Percentiles rank a stretch among this genome's conserved stretches.
phyloP scores from a whole-genome alignment of 495 filamentous ascomycete species.

The Pseudevernia furfuracea region DNA sequence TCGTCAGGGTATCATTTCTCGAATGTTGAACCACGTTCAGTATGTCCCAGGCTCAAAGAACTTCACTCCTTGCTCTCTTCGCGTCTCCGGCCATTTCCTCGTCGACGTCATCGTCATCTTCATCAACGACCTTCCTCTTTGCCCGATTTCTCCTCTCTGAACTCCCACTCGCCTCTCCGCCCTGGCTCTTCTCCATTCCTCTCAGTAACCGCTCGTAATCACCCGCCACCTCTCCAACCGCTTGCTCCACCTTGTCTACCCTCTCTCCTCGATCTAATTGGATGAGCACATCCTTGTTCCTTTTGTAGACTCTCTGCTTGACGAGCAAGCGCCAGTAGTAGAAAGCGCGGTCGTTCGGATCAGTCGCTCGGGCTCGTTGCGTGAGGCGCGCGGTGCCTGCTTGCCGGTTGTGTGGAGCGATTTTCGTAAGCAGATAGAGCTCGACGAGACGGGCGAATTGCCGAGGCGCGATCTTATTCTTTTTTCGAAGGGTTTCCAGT shows the following conservation, averaged over 20 bases:
- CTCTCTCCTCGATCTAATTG: conserved; percentile 72
- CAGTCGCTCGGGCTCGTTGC: conserved; percentile 44
- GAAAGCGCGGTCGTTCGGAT: conserved; percentile 56
- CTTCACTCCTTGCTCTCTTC: conserved; percentile 13
- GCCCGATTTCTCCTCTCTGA: conserved; percentile 24
- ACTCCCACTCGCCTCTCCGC: conserved; percentile 20
- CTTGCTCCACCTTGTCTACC: conserved; percentile 73
- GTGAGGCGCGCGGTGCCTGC: conserved; percentile 48
- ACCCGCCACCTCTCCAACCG: conserved; percentile 65
- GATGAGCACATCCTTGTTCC: conserved; percentile 65
- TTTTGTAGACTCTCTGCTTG: conserved; percentile 73
- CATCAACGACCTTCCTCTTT: conserved; percentile 24
- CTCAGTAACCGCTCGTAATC: conserved; percentile 68
- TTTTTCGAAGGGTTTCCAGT: conserved; percentile 52
- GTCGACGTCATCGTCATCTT: conserved; percentile 22
- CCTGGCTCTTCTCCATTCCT: conserved; percentile 39
- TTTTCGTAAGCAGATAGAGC: conserved; percentile 74
- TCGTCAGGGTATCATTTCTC: not conserved
- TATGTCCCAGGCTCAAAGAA: conserved; percentile 9
- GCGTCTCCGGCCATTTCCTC: conserved; percentile 6
- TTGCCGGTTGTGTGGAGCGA: conserved; percentile 56
- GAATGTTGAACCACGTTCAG: not conserved
- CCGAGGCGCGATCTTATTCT: conserved; percentile 72
- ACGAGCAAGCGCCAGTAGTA: conserved; percentile 76
- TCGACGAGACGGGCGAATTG: conserved; percentile 83